Base-by-base conservation (phyloP, 2,329 filamentous ascomycete genomes). In the Beauveria sp. region DNA sequence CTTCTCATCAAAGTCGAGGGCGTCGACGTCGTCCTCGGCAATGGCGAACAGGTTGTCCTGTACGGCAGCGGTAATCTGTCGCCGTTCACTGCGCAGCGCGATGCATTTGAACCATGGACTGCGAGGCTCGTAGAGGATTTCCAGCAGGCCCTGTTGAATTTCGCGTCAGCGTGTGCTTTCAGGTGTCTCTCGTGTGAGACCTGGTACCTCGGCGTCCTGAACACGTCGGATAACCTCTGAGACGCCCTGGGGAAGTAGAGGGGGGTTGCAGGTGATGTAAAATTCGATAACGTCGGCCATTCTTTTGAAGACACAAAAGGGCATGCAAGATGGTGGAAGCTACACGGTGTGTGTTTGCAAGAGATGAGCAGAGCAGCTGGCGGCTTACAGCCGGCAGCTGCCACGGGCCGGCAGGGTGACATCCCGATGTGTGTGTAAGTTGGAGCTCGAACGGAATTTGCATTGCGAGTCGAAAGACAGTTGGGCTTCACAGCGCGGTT, bases 211-310 rank as follows among this genome's bases (percentile, higher is more conserved):
- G 46, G 28, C 9, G 40, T 43, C 51, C 16, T 61, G 50, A 12
- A 61, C 59, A 18, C 43, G 59, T 40, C 59, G 34, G 3, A 61
- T 55, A 8, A 61, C 59, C n/a, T 61, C 51, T 7, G 59, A 61
- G 16, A 61, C 59, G n/a, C 59, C 59, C 28, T 26, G 43, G 14
- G 59, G 59, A 3, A 55, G 59, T 9, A 61, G 26, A 2, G 51
- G 59, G 5, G 59, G 59, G 51, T 61, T 61, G 51, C 59, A 55
- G 3, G 51, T 34, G n/a, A 61, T 26, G 51, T 55, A 61, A 18
- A 55, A 61, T n/a, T 61, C 59, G 20, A 55, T 18, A 20, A 34
- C 12, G 4, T 31, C 43, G 9, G 26, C 28, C 59, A 61, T 61
- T 34, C 8, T 31, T 18, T 2, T 8, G 31, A 16, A 38, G 12